These are phyloP conservation scores for Ammopiptanthus mongolicus DNA, from an alignment of 306 rosid species.

Conservation along the genomic window DNA sequence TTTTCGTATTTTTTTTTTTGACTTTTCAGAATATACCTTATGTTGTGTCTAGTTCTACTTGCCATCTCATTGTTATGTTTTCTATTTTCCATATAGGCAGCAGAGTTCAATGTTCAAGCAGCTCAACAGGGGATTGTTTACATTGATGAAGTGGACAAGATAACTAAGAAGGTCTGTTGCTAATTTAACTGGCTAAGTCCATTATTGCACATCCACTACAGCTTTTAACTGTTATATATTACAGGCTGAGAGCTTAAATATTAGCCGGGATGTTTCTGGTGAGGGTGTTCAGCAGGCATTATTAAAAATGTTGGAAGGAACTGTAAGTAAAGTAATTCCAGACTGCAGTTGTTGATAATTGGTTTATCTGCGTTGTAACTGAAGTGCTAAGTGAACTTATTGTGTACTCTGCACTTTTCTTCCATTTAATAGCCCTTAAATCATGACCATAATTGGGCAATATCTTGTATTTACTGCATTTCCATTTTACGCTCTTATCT, in stretches of 20 bases:
- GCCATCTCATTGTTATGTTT: slow-evolving; percentile 1
- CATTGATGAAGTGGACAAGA: slow-evolving; percentile 96
- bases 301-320: slow-evolving; percentile 90
- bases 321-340: slow-evolving; percentile 48
- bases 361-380: slow-evolving; percentile 16
- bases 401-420: neutral
- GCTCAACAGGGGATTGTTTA: slow-evolving; percentile 93
- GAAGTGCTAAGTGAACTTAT: neutral
- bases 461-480: neutral
- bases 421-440: neutral
- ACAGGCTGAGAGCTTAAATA: slow-evolving; percentile 87
- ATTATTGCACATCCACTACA: neutral
- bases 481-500: slow-evolving; percentile 13
- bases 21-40: neutral
- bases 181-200: slow-evolving; percentile 4
- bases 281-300: slow-evolving; percentile 96
- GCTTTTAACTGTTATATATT: slow-evolving; percentile 17
- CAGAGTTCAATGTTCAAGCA: slow-evolving; percentile 86
- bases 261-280: slow-evolving; percentile 90
- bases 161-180: slow-evolving; percentile 72
- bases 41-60: slow-evolving; percentile 10
- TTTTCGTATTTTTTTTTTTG: neutral
- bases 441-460: neutral
- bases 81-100: slow-evolving; percentile 50
- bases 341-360: slow-evolving; percentile 6